Evolutionary conservation across 495 filamentous ascomycete genomes (phyloP).

Genomic region (Ramalina intermedia): DNA sequence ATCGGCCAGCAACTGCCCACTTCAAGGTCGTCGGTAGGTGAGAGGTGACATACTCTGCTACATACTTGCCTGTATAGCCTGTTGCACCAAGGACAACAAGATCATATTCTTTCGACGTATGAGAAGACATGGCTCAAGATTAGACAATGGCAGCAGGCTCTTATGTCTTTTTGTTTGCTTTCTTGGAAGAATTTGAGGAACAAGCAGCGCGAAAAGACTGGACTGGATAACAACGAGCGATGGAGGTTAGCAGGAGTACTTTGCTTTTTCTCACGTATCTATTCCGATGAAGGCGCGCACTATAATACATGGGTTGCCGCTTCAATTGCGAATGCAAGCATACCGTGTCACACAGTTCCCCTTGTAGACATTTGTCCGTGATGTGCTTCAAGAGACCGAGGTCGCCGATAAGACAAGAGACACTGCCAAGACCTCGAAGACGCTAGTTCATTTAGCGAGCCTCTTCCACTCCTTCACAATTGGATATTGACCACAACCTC

Average conservation of each 20-base stretch:
- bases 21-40: conserved; percentile 63
- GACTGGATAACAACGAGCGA: neutral
- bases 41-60: conserved; percentile 61
- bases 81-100: conserved; percentile 69
- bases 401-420: too few species aligned
- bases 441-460: neutral
- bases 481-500: neutral
- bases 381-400: too few species aligned
- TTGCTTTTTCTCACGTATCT: neutral
- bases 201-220: neutral
- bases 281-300: too few species aligned
- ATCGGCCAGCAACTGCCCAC: conserved; percentile 86
- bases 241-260: neutral
- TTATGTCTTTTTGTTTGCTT: too few species aligned
- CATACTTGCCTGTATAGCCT: conserved; percentile 75
- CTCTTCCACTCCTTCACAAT: neutral
- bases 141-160: too few species aligned
- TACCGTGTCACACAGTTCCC: too few species aligned
- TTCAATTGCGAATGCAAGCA: too few species aligned
- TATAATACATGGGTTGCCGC: too few species aligned
- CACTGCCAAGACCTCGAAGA: neutral
- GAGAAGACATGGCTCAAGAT: neutral
- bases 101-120: conserved; percentile 51
- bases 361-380: too few species aligned
- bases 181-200: neutral